Base-by-base conservation (phyloP, 192 early-diverging fungal genomes). In the Chytriomyces sp. region DNA sequence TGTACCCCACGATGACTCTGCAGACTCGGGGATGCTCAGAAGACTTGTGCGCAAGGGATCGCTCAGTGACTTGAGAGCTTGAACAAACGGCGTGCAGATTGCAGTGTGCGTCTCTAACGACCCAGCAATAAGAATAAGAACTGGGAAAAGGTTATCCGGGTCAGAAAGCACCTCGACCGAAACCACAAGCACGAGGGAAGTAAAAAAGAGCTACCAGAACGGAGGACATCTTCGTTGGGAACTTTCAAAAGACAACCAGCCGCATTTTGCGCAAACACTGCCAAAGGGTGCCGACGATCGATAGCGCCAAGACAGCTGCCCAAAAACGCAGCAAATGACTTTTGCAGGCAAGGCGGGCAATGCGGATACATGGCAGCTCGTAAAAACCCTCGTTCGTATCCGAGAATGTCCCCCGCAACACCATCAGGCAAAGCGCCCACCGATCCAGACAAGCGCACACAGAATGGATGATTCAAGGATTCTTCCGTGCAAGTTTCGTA, bases 261-360 rank as follows among this genome's bases (percentile, higher is more conserved):
- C 20, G 78, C 78, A 10, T 65, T 48, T 24, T 64, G 72, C 74
- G 75, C 67, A 3, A 71, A 23, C n/a, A 16, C n/a, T 43, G 60
- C 49, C 24, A 62, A 43, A 20, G 69, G 7, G 26, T 67, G 77
- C n/a, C 28, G 6, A 23, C 65, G 45, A 45, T 65, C 73, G 47
- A 72, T 72, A 20, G 45, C 62, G 45, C 47, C 28, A 10, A 82
- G 45, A 11, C 75, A 49, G 9, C 35, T 49, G 5, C 70, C 44
- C 47, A 80, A 24, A 70, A 85, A 70, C n/a, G 50, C 45, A 7
- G 75, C 45, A 64, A 79, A 85, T 20, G 84, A 81, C 47, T 85
- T 85, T 49, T 74, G 78, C 43, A 85, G 45, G 66, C n/a, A 45
- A 6, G 59, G 7, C 6, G 80, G 76, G 61, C 81, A 82, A 7